These are phyloP conservation scores for Lecanicillium sp. DNA, from an alignment of 2,329 filamentous ascomycete species.

Conservation along the genomic window DNA sequence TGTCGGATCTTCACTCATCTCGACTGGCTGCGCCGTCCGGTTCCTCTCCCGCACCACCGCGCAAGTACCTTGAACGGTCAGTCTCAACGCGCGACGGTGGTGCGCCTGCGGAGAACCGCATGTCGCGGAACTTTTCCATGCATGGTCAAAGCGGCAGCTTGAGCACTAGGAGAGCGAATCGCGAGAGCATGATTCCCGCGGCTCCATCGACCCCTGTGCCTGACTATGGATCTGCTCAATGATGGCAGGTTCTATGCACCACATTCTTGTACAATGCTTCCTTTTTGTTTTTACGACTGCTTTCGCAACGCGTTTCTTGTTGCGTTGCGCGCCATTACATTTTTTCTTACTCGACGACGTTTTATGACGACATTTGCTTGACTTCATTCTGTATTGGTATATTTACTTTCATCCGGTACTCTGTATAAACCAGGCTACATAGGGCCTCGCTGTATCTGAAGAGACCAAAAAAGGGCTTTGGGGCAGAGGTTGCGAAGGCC, in stretches of 20 bases:
- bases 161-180: slow-evolving; percentile 31
- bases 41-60: slow-evolving; percentile 1
- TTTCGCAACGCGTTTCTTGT: neutral
- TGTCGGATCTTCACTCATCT: slow-evolving; percentile 36
- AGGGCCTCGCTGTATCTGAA: no score
- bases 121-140: slow-evolving; percentile 23
- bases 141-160: slow-evolving; percentile 35
- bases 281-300: neutral
- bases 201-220: neutral
- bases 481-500: no score
- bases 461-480: no score
- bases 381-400: slow-evolving; percentile 2
- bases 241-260: neutral
- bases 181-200: slow-evolving; percentile 29
- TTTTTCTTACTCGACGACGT: neutral
- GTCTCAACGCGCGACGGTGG: slow-evolving; percentile 7
- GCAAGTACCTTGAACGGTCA: slow-evolving; percentile 6
- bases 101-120: slow-evolving; percentile 18
- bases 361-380: neutral
- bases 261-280: neutral
- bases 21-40: slow-evolving; percentile 31
- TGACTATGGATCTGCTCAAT: neutral
- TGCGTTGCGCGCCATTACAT: no score
- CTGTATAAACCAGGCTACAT: no score
- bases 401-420: neutral